Conservation (phyloP, 495 filamentous ascomycete genomes). For the Aspergillus diversus region DNA sequence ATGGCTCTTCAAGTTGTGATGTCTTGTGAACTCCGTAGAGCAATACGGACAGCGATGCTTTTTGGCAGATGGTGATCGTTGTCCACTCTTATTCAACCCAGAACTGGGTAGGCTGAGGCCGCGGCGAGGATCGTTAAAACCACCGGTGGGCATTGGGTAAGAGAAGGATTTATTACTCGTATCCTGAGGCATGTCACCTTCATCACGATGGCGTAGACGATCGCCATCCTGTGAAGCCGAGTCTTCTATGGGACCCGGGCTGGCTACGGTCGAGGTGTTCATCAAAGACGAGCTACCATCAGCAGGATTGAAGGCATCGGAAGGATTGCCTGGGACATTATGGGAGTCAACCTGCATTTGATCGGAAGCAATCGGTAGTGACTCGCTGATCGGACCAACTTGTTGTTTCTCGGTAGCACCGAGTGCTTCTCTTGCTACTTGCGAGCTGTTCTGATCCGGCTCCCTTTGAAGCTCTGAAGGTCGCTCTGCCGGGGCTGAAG, state of each 20-base stretch:
- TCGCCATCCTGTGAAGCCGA: slow-evolving; percentile 48
- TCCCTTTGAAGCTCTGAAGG: slow-evolving; percentile 41
- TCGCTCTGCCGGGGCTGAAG: slow-evolving; percentile 34
- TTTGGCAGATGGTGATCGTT: slow-evolving; percentile 75
- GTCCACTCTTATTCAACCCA: slow-evolving; percentile 60
- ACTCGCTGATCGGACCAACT: slow-evolving; percentile 29
- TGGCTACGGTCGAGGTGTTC: slow-evolving; percentile 49
- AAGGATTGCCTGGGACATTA: slow-evolving; percentile 28
- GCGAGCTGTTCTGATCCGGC: slow-evolving; percentile 44
- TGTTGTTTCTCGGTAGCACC: slow-evolving; percentile 49
- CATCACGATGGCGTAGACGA: slow-evolving; percentile 39
- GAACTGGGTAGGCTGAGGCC: slow-evolving; percentile 78
- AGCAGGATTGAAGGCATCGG: slow-evolving; percentile 38
- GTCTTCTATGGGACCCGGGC: slow-evolving; percentile 52
- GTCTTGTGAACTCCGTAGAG: slow-evolving; percentile 92
- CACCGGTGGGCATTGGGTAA: slow-evolving; percentile 52
- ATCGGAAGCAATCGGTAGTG: slow-evolving; percentile 40
- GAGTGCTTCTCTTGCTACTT: slow-evolving; percentile 49
- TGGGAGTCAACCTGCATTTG: slow-evolving; percentile 53
- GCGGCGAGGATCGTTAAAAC: slow-evolving; percentile 56
- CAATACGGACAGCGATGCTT: slow-evolving; percentile 97
- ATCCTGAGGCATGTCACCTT: slow-evolving; percentile 46
- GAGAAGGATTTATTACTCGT: slow-evolving; percentile 55
- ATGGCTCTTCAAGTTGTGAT: slow-evolving; percentile 99
- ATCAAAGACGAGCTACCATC: slow-evolving; percentile 41